These are phyloP conservation scores for Eutypa lata DNA, from an alignment of 2,329 filamentous ascomycete species.

Conservation along the genomic window DNA sequence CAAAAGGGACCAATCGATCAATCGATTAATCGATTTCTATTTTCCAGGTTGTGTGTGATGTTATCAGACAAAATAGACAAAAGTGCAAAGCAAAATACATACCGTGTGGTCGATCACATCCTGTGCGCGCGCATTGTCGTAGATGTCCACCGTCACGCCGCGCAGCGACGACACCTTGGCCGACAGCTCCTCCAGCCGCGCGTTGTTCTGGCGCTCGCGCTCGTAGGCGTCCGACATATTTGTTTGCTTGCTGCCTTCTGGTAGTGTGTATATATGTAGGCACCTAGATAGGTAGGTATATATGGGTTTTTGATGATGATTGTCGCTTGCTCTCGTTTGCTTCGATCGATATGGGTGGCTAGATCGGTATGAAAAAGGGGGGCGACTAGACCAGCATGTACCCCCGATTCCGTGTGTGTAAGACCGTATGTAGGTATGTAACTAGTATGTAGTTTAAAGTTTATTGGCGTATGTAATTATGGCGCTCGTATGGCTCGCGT, in stretches of 20 bases:
- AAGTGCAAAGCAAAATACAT: no score
- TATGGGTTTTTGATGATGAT: background rate
- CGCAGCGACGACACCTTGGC: slow-evolving; percentile 89
- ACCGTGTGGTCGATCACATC: slow-evolving; percentile 85
- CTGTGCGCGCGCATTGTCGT: slow-evolving; percentile 89
- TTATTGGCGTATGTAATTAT: no score
- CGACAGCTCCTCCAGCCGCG: slow-evolving; percentile 85
- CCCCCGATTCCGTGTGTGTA: no score
- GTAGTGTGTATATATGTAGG: no score
- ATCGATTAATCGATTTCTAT: no score
- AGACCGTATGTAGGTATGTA: no score
- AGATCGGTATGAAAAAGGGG: slow-evolving; percentile 15
- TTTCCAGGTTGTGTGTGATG: no score
- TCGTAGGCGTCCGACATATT: slow-evolving; percentile 71
- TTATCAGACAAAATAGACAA: no score
- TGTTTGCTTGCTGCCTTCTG: background rate
- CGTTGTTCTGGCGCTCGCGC: slow-evolving; percentile 88
- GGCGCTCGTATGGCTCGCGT: no score
- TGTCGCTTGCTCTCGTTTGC: background rate
- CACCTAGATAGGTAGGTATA: background rate
- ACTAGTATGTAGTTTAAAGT: no score
- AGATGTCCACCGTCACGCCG: slow-evolving; percentile 94
- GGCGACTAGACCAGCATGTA: slow-evolving; percentile 6
- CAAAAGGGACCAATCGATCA: no score
- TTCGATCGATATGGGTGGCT: slow-evolving; percentile 2